Conservation (phyloP, 2,329 filamentous ascomycete species). For the Canariomyces notabilis region DNA sequence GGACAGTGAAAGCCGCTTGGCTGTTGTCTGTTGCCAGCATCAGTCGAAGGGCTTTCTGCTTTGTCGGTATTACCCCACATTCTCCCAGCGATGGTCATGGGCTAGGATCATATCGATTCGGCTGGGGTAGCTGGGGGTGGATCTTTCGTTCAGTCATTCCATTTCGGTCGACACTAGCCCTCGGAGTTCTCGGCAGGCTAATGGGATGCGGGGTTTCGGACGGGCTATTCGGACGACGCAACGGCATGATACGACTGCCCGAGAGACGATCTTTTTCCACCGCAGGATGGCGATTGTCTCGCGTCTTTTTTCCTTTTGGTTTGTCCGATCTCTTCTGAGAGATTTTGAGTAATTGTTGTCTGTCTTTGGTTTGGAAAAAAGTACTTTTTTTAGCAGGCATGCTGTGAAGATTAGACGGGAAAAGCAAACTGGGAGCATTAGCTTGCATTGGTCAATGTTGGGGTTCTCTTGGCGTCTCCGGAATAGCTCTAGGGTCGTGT, state of each 20-base stretch:
- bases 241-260: no score
- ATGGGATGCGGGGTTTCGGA: slow-evolving; percentile 9
- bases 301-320: neutral
- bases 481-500: neutral
- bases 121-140: no score
- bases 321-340: neutral
- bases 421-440: slow-evolving; percentile 10
- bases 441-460: slow-evolving; percentile 2
- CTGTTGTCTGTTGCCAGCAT: slow-evolving; percentile 3
- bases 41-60: neutral
- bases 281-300: neutral
- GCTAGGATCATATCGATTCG: slow-evolving; percentile 3
- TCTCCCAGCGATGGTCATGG: slow-evolving; percentile 4
- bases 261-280: neutral
- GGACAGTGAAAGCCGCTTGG: neutral
- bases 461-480: neutral
- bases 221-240: no score
- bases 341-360: neutral
- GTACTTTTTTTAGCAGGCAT: slow-evolving; percentile 10
- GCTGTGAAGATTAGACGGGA: slow-evolving; percentile 14
- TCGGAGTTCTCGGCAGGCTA: no score
- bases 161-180: no score
- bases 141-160: slow-evolving; percentile 9
- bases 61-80: slow-evolving; percentile 12
- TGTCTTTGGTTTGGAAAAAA: neutral